Conservation (phyloP, 1,284 basidiomycete species). For the Somion occarium region DNA sequence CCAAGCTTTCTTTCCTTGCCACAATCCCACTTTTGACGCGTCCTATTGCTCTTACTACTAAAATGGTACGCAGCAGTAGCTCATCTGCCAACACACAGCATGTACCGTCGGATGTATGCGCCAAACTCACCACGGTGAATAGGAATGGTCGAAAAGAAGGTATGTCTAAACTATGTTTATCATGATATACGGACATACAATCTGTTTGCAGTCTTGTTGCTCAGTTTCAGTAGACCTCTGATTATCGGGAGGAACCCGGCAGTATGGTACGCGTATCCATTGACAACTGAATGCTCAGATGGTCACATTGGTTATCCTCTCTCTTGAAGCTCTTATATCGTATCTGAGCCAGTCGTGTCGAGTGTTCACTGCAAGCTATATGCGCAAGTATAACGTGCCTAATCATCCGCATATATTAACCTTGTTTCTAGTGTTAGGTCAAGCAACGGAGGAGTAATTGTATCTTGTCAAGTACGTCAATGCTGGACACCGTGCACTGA, state of each 20-base stretch:
- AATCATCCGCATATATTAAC: neutral
- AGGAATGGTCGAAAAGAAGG: constrained; percentile 56
- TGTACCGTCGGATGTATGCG: constrained; percentile 43
- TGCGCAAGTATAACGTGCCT: constrained; percentile 44
- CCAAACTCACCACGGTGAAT: constrained; percentile 57
- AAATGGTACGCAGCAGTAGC: neutral
- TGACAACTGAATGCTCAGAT: neutral
- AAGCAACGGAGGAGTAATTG: constrained; percentile 64
- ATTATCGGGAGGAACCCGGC: constrained; percentile 60
- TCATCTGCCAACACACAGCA: neutral
- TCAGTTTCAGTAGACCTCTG: constrained; percentile 57
- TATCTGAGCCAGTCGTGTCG: constrained; percentile 52
- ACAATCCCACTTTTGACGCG: too few species aligned
- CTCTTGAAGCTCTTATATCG: constrained; percentile 40
- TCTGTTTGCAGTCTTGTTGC: constrained; percentile 25
- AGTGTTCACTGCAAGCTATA: constrained; percentile 74
- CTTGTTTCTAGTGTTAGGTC: constrained; percentile 48
- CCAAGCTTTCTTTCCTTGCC: too few species aligned
- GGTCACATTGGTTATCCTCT: constrained; percentile 1
- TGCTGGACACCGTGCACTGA: neutral
- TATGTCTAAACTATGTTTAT: constrained; percentile 18
- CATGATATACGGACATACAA: neutral
- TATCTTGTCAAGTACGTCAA: constrained; percentile 63
- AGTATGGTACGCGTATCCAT: constrained; percentile 16
- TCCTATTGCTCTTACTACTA: too few species aligned